Percentiles rank a stretch among this genome's conserved stretches.
Evolutionary conservation across 768 basidiomycete species (phyloP).

Genomic region (Boletus barrowsii): DNA sequence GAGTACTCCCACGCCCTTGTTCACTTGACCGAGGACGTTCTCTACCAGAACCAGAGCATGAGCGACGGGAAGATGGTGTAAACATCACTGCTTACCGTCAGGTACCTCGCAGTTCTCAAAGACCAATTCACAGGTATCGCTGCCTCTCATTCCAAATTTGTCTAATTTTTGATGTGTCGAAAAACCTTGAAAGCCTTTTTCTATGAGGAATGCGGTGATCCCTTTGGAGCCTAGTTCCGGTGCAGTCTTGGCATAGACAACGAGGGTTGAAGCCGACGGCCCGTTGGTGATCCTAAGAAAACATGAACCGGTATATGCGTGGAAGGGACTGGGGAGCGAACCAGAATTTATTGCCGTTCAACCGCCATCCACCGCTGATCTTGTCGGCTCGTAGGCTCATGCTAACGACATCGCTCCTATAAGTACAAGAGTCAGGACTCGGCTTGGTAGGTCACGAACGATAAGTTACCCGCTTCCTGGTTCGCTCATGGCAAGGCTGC

Average conservation of each 20-base stretch:
- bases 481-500: constrained; percentile 94
- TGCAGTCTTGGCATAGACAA: constrained; percentile 89
- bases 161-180: constrained; percentile 89
- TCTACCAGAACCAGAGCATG: constrained; percentile 39
- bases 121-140: constrained; percentile 90
- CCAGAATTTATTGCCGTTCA: constrained; percentile 96
- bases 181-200: constrained; percentile 79
- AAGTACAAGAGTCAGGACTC: not conserved
- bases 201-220: constrained; percentile 89
- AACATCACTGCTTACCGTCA: constrained; percentile 51
- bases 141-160: constrained; percentile 96
- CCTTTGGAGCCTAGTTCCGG: constrained; percentile 79
- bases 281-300: constrained; percentile 90
- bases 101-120: constrained; percentile 91
- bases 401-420: constrained; percentile 86
- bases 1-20: constrained; percentile 80
- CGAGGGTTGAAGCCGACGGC: constrained; percentile 83
- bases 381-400: constrained; percentile 85
- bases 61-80: not conserved
- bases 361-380: constrained; percentile 66
- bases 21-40: constrained; percentile 78
- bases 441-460: not conserved
- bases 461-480: constrained; percentile 62
- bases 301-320: not conserved
- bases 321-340: constrained; percentile 24